phyloP scores from a whole-genome alignment of 306 rosid genomes.

The Gastrolobium villosum region DNA sequence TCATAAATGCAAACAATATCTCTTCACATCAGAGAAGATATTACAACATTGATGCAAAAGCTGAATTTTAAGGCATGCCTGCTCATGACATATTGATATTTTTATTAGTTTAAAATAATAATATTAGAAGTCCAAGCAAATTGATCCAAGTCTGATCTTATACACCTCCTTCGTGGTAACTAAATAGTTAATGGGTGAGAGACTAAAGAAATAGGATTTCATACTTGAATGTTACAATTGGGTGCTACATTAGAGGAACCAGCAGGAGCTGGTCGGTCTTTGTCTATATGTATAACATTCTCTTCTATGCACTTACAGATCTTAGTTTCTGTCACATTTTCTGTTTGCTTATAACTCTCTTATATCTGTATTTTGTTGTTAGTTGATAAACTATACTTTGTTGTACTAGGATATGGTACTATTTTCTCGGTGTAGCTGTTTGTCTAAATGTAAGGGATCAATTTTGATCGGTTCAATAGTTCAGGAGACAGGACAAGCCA shows the following conservation, averaged over 20 bases:
- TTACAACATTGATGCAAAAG: neutral
- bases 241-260: neutral
- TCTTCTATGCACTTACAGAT: neutral
- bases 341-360: neutral
- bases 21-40: neutral
- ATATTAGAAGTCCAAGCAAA: neutral
- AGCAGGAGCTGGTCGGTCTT: neutral
- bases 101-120: neutral
- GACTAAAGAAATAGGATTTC: neutral
- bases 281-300: neutral
- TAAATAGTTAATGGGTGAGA: neutral
- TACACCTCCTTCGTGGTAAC: neutral
- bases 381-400: neutral
- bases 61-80: neutral
- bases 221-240: neutral
- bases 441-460: conserved; percentile 31
- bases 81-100: neutral
- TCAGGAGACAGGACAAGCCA: conserved; percentile 20
- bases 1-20: neutral
- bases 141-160: conserved; percentile 9
- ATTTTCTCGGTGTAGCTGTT: conserved; percentile 26
- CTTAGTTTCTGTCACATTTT: conserved; percentile 13
- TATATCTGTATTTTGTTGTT: conserved; percentile 12
- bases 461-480: conserved; percentile 36
- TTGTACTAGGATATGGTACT: conserved; percentile 13